These are phyloP conservation scores for Paramyrothecium sp. DNA, from an alignment of 2,329 filamentous ascomycete genomes.

Conservation along the genomic window DNA sequence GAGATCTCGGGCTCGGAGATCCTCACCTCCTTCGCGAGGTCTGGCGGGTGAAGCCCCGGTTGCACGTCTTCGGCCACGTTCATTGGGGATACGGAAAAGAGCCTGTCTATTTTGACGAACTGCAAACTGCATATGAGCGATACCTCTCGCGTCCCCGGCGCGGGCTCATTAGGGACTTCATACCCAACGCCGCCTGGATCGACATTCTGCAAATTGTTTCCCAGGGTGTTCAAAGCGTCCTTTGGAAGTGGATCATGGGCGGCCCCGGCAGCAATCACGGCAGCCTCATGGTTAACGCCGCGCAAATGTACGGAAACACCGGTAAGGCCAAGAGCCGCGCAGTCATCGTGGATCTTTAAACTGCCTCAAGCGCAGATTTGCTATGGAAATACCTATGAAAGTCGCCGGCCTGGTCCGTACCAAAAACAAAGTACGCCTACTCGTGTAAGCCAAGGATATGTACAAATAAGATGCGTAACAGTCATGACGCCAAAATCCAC, in stretches of 20 bases:
- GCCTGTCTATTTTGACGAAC: slow-evolving; percentile 70
- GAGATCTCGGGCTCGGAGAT: slow-evolving; percentile 69
- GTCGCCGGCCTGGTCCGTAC: neutral
- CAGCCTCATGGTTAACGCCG: slow-evolving; percentile 55
- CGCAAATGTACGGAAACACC: slow-evolving; percentile 53
- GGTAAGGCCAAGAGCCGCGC: slow-evolving; percentile 43
- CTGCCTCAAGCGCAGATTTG: neutral
- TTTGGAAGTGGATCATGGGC: slow-evolving; percentile 58
- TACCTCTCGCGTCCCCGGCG: slow-evolving; percentile 46
- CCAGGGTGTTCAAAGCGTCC: slow-evolving; percentile 44
- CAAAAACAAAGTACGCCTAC: neutral
- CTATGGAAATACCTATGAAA: neutral
- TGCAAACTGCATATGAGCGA: slow-evolving; percentile 70
- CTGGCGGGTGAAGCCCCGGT: slow-evolving; percentile 69
- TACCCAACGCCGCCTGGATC: slow-evolving; percentile 45
- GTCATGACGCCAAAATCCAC: neutral
- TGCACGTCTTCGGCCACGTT: slow-evolving; percentile 85
- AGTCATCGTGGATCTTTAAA: slow-evolving; percentile 32
- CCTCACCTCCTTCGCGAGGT: slow-evolving; percentile 68
- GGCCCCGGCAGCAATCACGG: slow-evolving; percentile 50
- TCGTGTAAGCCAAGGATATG: neutral
- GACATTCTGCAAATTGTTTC: slow-evolving; percentile 42
- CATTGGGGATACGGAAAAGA: slow-evolving; percentile 74
- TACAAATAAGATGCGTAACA: neutral
- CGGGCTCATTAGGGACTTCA: slow-evolving; percentile 42